Evolutionary conservation across 2,329 filamentous ascomycete species (phyloP).

Genomic region (Cytospora schulzeri): DNA sequence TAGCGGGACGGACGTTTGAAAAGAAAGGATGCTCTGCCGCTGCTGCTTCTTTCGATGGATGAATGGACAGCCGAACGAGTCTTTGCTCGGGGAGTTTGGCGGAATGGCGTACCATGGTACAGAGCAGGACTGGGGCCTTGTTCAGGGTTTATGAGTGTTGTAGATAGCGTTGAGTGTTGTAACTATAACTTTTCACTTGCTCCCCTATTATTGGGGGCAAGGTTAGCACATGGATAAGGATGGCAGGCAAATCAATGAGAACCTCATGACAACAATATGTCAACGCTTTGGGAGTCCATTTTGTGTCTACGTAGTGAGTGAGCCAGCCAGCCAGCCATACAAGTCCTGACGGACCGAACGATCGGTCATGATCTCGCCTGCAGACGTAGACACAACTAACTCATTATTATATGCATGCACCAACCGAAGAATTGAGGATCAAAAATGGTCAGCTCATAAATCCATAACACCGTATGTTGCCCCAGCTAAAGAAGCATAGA

Average conservation of each 20-base stretch:
- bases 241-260: background rate
- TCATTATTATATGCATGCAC: too few species aligned
- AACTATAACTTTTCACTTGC: conserved; percentile 13
- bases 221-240: conserved; percentile 10
- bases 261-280: background rate
- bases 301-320: too few species aligned
- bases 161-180: conserved; percentile 17
- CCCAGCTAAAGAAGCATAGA: too few species aligned
- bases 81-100: conserved; percentile 18
- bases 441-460: too few species aligned
- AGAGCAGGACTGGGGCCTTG: conserved; percentile 8
- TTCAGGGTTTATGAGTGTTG: conserved; percentile 7
- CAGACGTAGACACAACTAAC: background rate
- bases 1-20: conserved; percentile 1
- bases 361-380: conserved; percentile 5
- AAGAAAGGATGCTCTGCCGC: conserved; percentile 6
- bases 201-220: background rate
- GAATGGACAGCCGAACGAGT: conserved; percentile 6
- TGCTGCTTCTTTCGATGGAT: background rate
- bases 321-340: too few species aligned
- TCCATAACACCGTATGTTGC: too few species aligned
- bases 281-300: background rate
- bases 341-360: background rate
- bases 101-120: conserved; percentile 15
- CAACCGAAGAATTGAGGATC: too few species aligned